These are phyloP conservation scores for Xenosphaeropsis pyriputrescens DNA, from an alignment of 2,329 filamentous ascomycete species.

Conservation along the genomic window DNA sequence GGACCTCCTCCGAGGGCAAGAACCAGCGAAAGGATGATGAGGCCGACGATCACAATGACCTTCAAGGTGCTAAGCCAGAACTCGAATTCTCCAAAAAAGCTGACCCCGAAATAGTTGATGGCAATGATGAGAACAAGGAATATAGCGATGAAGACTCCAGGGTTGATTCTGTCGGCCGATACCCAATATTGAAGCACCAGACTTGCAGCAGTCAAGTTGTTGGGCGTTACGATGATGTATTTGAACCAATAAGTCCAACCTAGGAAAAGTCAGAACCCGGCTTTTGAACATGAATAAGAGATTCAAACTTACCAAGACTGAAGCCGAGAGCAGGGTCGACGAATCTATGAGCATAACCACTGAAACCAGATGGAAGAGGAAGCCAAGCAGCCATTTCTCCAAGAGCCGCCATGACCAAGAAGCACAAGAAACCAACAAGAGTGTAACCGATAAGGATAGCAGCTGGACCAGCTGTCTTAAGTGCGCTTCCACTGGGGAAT, in stretches of 20 bases:
- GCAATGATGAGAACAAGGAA: slow-evolving; percentile 46
- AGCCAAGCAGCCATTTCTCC: slow-evolving; percentile 80
- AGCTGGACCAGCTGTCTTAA: slow-evolving; percentile 37
- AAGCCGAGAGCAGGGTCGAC: slow-evolving; percentile 72
- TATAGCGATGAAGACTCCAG: slow-evolving; percentile 66
- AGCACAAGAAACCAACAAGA: slow-evolving; percentile 58
- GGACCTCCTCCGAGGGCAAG: slow-evolving; percentile 51
- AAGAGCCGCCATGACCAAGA: slow-evolving; percentile 66
- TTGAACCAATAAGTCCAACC: slow-evolving; percentile 16
- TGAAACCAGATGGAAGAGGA: slow-evolving; percentile 65
- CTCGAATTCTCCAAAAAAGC: slow-evolving; percentile 27
- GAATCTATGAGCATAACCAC: slow-evolving; percentile 67
- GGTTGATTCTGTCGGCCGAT: slow-evolving; percentile 47
- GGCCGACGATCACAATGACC: slow-evolving; percentile 48
- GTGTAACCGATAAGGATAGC: slow-evolving; percentile 60
- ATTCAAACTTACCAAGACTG: slow-evolving; percentile 42
- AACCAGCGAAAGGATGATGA: slow-evolving; percentile 51
- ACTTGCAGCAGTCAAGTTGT: slow-evolving; percentile 69
- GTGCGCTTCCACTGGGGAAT: slow-evolving; percentile 4
- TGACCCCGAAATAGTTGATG: slow-evolving; percentile 48
- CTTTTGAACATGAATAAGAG: not conserved
- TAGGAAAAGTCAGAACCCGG: slow-evolving; percentile 2
- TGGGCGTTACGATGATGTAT: slow-evolving; percentile 76
- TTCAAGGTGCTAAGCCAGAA: slow-evolving; percentile 49
- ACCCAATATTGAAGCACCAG: slow-evolving; percentile 73